Evolutionary conservation across 345 rosid species (phyloP), one percentile per base, ranked within the genome.

Genomic region (Heritiera littoralis): DNA sequence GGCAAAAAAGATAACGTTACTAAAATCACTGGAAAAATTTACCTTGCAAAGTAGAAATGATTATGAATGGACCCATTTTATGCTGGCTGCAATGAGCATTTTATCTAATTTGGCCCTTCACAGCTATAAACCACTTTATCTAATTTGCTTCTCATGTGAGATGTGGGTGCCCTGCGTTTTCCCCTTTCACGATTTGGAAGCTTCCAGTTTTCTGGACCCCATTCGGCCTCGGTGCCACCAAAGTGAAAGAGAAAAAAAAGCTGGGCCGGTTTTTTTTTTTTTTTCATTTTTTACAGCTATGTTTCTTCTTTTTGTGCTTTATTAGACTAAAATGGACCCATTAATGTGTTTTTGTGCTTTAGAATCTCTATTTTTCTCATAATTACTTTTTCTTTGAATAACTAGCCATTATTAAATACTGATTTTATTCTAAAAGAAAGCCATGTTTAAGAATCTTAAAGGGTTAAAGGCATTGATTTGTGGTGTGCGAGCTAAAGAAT

Each of bases 31-130:
- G 0, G 43, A 4, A 32, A 8, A 32, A 1, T 52, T 72, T 32
- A 35, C 30, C 30, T 9, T 32, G 30, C 40, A 17, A 32, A 60
- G 75, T 52, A 28, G 43, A 71, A 7, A 23, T 71, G 30, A 51
- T 54, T 72, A 23, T 71, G 30, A 51, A 72, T 72, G 76, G 76
- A 54, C 76, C 76, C 76, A 55, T 56, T 23, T 23, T 23, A 10
- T 38, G 76, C 40, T 35, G 23, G 15, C 9, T 71, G 45, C 60
- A 9, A 28, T 5, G 38, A 35, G 38, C 43, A 41, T 0, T 40
- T 3, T 3, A 35, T n/a, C n/a, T n/a, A n/a, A n/a, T n/a, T n/a
- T n/a, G n/a, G n/a, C n/a, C 54, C 65, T 6, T 30, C 40, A 15
- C 49, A 66, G 70, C 70, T 66, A 66, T 66, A 30, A 52, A 14